Base-by-base conservation (phyloP, 2,329 filamentous ascomycete genomes). In the Zopfia rhizophila region DNA sequence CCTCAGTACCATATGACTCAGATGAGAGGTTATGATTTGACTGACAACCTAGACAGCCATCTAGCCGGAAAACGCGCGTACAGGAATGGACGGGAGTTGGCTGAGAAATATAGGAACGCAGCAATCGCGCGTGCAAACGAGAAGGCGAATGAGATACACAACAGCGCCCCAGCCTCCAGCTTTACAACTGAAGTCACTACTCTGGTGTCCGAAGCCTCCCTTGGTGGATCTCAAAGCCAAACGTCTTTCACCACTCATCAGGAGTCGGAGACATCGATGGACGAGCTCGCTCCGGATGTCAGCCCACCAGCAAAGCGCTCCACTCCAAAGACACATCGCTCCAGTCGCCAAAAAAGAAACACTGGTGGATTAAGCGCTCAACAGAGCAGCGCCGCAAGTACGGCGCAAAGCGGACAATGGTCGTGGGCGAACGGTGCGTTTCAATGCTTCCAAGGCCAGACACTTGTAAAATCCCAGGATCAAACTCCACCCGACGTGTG, bases 1-100 rank as follows among this genome's bases (percentile, higher is more conserved):
- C 40, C 56, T 16, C 22, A 58, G 42, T 62, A 62, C 38, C 40
- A 58, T 37, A 59, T 40, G 45, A 57, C 48, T 27, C 46, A 56
- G 30, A 27, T 58, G 17, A 23, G 31, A 19, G 22, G 29, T 14
- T 59, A 45, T 37, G 45, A 19, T 14, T 48, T 60, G 53, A 56
- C 45, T 24, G 47, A 41, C 24, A 53, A 40, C 21, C 12, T 29
- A 18, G 44, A 53, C 27, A 50, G 21, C 38, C 52, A 51, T 38
- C 48, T 38, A n/a, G 4, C 50, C 28, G 58, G 58, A 31, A 44
- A 44, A 13, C 23, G 44, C 38, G 58, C 51, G 39, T 63, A 46
- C 29, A 48, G 51, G 22, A 63, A 63, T 39, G 32, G 29, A 17
- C 32, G 47, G 46, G 58, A 61, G n/a, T 48, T 53, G 48, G 47